Evolutionary conservation across 169 alveolate genomes (phyloP).

Genomic region (Cryptosporidium tyzzeri): DNA sequence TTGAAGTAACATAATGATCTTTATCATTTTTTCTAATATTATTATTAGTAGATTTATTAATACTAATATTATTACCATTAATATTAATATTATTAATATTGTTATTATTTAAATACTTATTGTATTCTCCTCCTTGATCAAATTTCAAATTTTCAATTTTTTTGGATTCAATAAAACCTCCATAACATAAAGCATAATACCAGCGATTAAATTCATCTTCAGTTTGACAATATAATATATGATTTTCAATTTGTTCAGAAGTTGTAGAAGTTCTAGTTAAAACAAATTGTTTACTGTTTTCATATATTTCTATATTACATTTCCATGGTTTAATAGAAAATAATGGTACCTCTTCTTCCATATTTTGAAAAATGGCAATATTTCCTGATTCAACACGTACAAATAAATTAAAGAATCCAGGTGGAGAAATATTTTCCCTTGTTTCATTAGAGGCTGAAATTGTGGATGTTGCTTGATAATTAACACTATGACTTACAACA

Average conservation of each 20-base stretch:
- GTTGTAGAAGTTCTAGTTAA: slow-evolving; percentile 53
- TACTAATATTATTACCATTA: not conserved
- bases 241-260: slow-evolving; percentile 61
- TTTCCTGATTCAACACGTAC: slow-evolving; percentile 75
- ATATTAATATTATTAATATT: not conserved
- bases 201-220: slow-evolving; percentile 75
- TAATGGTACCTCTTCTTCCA: slow-evolving; percentile 72
- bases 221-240: slow-evolving; percentile 52
- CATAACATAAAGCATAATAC: slow-evolving; percentile 67
- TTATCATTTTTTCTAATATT: not conserved
- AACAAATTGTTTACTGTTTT: slow-evolving; percentile 48
- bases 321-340: slow-evolving; percentile 72
- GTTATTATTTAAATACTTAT: not conserved
- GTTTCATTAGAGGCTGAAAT: not conserved
- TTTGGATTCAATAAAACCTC: slow-evolving; percentile 41
- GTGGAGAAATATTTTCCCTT: slow-evolving; percentile 34
- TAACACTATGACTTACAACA: slow-evolving; percentile 70
- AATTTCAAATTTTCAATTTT: not conserved
- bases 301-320: slow-evolving; percentile 42
- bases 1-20: not conserved
- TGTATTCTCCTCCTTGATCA: not conserved
- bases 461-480: slow-evolving; percentile 2
- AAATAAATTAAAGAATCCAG: slow-evolving; percentile 71
- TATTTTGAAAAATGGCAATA: slow-evolving; percentile 63
- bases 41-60: not conserved